Conservation (phyloP, 139 green algal species). For the Coelastrella sp. region DNA sequence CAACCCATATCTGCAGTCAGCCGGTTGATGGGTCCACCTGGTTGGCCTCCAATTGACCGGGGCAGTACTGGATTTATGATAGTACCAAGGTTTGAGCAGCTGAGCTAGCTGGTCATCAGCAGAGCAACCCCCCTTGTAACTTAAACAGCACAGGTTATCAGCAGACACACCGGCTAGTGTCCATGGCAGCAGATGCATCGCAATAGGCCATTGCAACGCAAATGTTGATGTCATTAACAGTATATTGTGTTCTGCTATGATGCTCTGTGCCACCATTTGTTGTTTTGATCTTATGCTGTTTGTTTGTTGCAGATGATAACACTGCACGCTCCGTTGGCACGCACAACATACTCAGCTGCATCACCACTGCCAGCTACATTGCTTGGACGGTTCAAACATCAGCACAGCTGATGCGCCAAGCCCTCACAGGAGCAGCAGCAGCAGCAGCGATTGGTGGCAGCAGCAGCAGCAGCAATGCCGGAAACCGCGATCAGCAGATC, state of each 20-base stretch:
- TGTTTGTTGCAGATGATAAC: slow-evolving; percentile 33
- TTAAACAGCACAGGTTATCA: no score
- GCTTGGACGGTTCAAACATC: neutral
- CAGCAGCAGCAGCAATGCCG: neutral
- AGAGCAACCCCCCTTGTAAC: no score
- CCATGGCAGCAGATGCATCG: no score
- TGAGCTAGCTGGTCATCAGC: no score
- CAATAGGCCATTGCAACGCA: neutral
- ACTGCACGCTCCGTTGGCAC: slow-evolving; percentile 31
- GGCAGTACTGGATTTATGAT: neutral
- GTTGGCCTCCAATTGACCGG: neutral
- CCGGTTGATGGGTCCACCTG: no score
- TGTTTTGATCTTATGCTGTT: neutral
- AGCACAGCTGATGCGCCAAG: neutral
- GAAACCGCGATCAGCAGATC: neutral
- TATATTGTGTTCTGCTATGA: neutral
- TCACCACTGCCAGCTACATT: slow-evolving; percentile 15
- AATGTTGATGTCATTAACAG: neutral
- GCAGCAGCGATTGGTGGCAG: neutral
- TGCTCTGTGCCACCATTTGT: neutral
- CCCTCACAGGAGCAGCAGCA: slow-evolving; percentile 2
- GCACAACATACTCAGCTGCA: slow-evolving; percentile 13
- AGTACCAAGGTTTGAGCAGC: neutral
- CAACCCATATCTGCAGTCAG: no score
- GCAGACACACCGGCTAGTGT: no score